phyloP scores from a whole-genome alignment of 2,329 filamentous ascomycete species.

The Bipolaris oryzae region DNA sequence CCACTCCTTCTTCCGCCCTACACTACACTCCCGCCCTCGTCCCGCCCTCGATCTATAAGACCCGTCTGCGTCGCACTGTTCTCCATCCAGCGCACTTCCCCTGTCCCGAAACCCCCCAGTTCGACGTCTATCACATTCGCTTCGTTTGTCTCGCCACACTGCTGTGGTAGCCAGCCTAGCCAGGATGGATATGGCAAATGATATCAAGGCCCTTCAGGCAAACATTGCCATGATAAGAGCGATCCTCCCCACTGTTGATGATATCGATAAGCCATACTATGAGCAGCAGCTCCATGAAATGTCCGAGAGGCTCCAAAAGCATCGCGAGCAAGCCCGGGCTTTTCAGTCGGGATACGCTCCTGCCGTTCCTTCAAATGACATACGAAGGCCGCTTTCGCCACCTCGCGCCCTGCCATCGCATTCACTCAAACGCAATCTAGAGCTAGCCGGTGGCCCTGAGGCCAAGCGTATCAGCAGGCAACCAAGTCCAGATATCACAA shows the following conservation, averaged over 20 bases:
- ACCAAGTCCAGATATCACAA: constrained; percentile 30
- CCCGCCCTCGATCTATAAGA: constrained; percentile 1
- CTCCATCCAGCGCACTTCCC: not conserved
- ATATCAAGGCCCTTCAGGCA: constrained; percentile 1
- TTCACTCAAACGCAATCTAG: constrained; percentile 36
- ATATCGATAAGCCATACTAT: constrained; percentile 7
- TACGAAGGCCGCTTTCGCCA: not conserved
- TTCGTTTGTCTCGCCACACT: not conserved
- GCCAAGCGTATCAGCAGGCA: constrained; percentile 35
- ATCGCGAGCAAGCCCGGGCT: not conserved
- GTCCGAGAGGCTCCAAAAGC: not conserved
- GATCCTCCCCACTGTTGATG: constrained; percentile 4
- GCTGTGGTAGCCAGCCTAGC: not conserved
- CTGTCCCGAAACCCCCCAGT: not conserved
- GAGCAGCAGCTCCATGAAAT: constrained; percentile 4
- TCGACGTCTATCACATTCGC: not conserved
- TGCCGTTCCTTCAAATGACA: not conserved
- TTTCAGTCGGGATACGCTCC: not conserved
- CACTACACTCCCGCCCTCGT: too few species aligned
- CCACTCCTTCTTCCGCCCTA: constrained; percentile 1
- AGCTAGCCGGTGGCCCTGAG: constrained; percentile 24
- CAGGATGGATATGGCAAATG: constrained; percentile 1
- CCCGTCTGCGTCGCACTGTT: constrained; percentile 4
- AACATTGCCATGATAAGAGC: constrained; percentile 9
- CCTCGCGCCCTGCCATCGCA: constrained; percentile 6